Evolutionary conservation across 768 basidiomycete genomes (phyloP), one percentile per base, ranked within the genome.

Genomic region (Floccularia luteovirens): DNA sequence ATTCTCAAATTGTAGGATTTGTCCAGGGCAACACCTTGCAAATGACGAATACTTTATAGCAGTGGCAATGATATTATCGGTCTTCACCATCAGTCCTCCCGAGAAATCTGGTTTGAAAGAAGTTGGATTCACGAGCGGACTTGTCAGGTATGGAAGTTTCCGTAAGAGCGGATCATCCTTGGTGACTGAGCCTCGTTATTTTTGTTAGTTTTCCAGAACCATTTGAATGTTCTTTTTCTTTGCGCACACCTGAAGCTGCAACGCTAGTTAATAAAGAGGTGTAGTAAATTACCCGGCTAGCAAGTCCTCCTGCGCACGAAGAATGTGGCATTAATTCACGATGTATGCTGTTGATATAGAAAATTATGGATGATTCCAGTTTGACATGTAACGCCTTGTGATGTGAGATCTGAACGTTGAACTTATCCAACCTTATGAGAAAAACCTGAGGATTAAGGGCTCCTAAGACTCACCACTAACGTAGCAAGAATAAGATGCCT

Each of bases 101-200:
- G 32, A 19, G 8, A 34, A 34, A 34, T 8, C 8, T 17, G 32
- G 32, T 17, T 14, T 34, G 16, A 12, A 12, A 8, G 32, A 34
- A 19, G 32, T 12, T 17, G 20, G 16, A 34, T 34, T 8, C 16
- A 7, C 6, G 8, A 34, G 16, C 16, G 32, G 32, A 8, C 32
- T 34, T 17, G 32, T 34, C 32, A 34, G 32, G 32, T 34, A 34
- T 17, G 6, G n/a, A n/a, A n/a, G n/a, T n/a, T n/a, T n/a, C n/a
- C n/a, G n/a, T n/a, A n/a, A n/a, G n/a, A n/a, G n/a, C n/a, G n/a
- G n/a, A n/a, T n/a, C n/a, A n/a, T n/a, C n/a, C n/a, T n/a, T n/a
- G n/a, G n/a, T n/a, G n/a, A n/a, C n/a, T n/a, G n/a, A n/a, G n/a
- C n/a, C n/a, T n/a, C n/a, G n/a, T n/a, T n/a, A n/a, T n/a, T n/a